A percentile compares a stretch with the other conserved stretches of the same genome.
Evolutionary conservation across 2,329 filamentous ascomycete species (phyloP).

Genomic region (Ophiocordyceps camponoti-saundersi): DNA sequence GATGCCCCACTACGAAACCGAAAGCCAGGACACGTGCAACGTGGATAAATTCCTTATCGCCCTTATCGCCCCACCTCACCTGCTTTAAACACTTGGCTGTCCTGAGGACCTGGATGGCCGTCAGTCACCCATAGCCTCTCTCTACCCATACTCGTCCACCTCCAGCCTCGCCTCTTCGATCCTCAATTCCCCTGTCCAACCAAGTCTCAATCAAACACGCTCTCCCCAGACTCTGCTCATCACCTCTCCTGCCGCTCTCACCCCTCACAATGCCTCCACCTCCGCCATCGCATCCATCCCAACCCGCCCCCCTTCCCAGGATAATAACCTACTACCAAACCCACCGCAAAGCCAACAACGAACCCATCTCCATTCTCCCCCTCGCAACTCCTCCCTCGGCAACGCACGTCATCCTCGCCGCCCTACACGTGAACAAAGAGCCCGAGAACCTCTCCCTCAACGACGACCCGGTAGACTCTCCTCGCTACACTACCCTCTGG

Average conservation of each 20-base stretch:
- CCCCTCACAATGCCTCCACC: slow-evolving; percentile 2
- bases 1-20: too few species aligned
- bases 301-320: slow-evolving; percentile 17
- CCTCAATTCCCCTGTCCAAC: slow-evolving; percentile 9
- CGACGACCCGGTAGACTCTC: slow-evolving; percentile 52
- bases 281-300: too few species aligned
- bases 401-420: slow-evolving; percentile 76
- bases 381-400: slow-evolving; percentile 31
- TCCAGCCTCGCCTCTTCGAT: neutral
- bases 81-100: too few species aligned
- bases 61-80: too few species aligned
- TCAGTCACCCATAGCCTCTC: too few species aligned
- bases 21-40: too few species aligned
- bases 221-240: neutral
- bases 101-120: too few species aligned
- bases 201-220: slow-evolving; percentile 2
- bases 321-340: slow-evolving; percentile 39
- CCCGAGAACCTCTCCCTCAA: slow-evolving; percentile 61
- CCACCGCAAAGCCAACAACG: slow-evolving; percentile 21
- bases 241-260: neutral
- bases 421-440: slow-evolving; percentile 62
- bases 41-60: too few species aligned
- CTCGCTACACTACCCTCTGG: slow-evolving; percentile 59
- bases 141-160: neutral
- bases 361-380: slow-evolving; percentile 34